Base-by-base conservation (phyloP, 2,329 filamentous ascomycete genomes). In the Fusarium tupiense region DNA sequence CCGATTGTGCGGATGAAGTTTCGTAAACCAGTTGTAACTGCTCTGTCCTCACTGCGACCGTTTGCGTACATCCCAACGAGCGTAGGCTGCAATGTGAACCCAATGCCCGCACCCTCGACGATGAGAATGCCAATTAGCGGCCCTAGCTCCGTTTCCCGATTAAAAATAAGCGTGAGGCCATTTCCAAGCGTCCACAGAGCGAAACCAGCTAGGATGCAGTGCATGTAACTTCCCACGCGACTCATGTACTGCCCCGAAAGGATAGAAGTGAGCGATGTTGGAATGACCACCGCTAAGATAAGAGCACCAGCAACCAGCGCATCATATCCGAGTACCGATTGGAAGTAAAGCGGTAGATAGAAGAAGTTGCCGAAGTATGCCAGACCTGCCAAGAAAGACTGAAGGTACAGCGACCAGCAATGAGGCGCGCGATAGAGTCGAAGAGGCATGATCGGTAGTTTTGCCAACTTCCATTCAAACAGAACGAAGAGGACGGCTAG, bases 231-330 rank as follows among this genome's bases (percentile, higher is more conserved):
- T 2, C 56, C n/a, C 0, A 47, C 26, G 9, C 52, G 52, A 29
- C 64, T 67, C 38, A 67, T 67, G 24, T 67, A 67, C n/a, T 67
- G 64, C 14, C 52, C 64, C 1, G 64, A 67, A 1, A 40, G 31
- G 2, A 67, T 44, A 0, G 64, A 67, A 2, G 44, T 20, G 1
- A 67, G 49, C 8, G 52, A 50, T 24, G 17, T 67, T 16, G 5
- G 57, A 29, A 52, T 60, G 4, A 56, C 52, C 11, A 56, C 52
- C 2, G 52, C 52, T 8, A 56, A 9, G 11, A 56, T 56, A 4
- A 56, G 35, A n/a, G 52, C 52, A 19, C 52, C 52, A 1, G 52
- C 52, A 10, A n/a, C 35, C 4, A 56, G 4, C 10, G 52, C 52
- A 3, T 56, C 52, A 17, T 56, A 56, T 10, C 24, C 52, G 1